Base-by-base conservation (phyloP, 768 basidiomycete genomes). In the Phallus indusiatus region DNA sequence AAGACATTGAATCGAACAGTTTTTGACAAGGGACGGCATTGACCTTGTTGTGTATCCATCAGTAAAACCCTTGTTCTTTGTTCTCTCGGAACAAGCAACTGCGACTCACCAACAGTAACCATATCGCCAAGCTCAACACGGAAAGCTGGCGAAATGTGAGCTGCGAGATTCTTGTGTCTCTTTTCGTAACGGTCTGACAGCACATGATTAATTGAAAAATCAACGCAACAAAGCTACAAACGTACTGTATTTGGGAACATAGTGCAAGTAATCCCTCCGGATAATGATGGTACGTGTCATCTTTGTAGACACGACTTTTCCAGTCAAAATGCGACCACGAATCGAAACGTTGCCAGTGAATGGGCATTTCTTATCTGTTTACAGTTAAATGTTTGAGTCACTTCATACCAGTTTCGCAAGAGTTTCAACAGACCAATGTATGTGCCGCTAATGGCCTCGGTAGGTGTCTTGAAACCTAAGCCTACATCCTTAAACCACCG, bases 401-500 rank as follows among this genome's bases (percentile, higher is more conserved):
- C 36, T 24, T 34, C 21, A 24, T 35, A 51, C 18, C 33, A 49
- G 3, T 17, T 24, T 36, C 12, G 18, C 48, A 42, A 20, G 20
- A 48, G 42, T 34, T 33, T 37, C 49, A 54, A 79, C 91, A 63
- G 72, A 94, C 91, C 93, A 69, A 96, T 88, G 79, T 98, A 99
- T 65, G 91, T 89, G 69, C 94, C 96, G 58, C 82, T 91, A 71
- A 98, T 91, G 56, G 96, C 96, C 68, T 97, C 94, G 64, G 85
- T 68, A 51, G 96, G 96, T 28, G 94, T 98, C 83, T 97, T 94
- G 79, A 90, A 96, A 50, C 92, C 92, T 60, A 97, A 79, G 68
- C 94, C 94, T 69, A 96, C 89, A 76, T 97, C 93, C 84, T 97
- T 98, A 79, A 90, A 96, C 95, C 96, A 99, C 73, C 96, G 81